These are phyloP conservation scores for Lepidopterella palustris DNA, from an alignment of 495 filamentous ascomycete genomes.

Conservation along the genomic window DNA sequence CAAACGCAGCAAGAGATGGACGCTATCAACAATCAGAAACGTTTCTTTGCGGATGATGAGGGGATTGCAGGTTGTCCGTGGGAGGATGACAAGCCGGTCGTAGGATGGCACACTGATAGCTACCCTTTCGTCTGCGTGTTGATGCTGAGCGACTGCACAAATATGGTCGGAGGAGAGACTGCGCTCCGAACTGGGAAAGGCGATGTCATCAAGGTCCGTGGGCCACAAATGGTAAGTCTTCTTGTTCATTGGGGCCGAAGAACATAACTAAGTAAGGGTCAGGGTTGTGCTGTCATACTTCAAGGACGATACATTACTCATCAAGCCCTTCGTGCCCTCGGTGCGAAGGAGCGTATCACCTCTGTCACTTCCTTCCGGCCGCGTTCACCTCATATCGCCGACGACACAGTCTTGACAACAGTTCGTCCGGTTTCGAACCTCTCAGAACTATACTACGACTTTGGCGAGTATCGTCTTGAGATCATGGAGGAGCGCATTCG, in stretches of 20 bases:
- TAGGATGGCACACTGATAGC: slow-evolving; percentile 68
- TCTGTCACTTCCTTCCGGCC: slow-evolving; percentile 70
- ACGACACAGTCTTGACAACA: slow-evolving; percentile 61
- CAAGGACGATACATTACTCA: slow-evolving; percentile 70
- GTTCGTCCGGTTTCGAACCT: slow-evolving; percentile 61
- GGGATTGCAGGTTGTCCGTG: slow-evolving; percentile 47
- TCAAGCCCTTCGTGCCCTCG: slow-evolving; percentile 58
- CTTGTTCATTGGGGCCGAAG: background rate
- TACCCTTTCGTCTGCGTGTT: slow-evolving; percentile 73
- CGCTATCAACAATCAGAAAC: slow-evolving; percentile 35
- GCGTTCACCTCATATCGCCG: slow-evolving; percentile 48
- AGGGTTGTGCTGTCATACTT: slow-evolving; percentile 63
- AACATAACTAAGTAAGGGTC: slow-evolving; percentile 5
- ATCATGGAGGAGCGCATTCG: slow-evolving; percentile 54
- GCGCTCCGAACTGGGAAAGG: slow-evolving; percentile 55
- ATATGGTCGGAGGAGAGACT: slow-evolving; percentile 69
- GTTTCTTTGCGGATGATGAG: slow-evolving; percentile 41
- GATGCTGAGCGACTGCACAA: slow-evolving; percentile 65
- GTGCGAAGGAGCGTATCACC: slow-evolving; percentile 60
- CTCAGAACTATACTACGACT: slow-evolving; percentile 63
- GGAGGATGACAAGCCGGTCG: slow-evolving; percentile 59
- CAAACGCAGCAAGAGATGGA: slow-evolving; percentile 46
- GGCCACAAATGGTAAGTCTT: slow-evolving; percentile 54
- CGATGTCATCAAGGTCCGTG: slow-evolving; percentile 60
- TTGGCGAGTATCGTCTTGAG: slow-evolving; percentile 62